Base-by-base conservation (phyloP, 305 asterid genomes). In the Stenogyne calaminthoides region DNA sequence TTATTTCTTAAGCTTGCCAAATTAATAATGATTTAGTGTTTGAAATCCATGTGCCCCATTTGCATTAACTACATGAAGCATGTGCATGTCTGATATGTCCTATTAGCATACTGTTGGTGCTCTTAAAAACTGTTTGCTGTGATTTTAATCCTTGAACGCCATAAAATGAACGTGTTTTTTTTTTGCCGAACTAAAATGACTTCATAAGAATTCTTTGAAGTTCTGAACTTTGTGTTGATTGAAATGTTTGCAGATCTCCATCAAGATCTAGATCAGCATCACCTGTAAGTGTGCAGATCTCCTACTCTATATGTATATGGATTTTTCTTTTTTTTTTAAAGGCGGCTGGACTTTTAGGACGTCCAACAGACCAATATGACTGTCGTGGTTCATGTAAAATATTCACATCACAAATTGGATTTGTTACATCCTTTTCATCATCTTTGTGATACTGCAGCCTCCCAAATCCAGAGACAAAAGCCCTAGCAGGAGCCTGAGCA, bases 211-310 rank as follows among this genome's bases (percentile, higher is more conserved):
- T n/a, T 29, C 11, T 36, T 7, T 44, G 6, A 11, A 12, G 27
- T 62, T 77, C 47, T 84, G 71, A 70, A 72, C 68, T 15, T 79
- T 47, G 62, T 70, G 72, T 66, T 78, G 69, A 60, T 69, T 36
- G 66, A 67, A 67, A 60, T 12, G 78, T 79, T 74, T 83, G 87
- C 89, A 90, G 95, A 77, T 90, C 88, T 64, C 80, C 60, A 4
- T 77, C 86, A 69, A 79, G 74, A 80, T 81, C 85, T 57, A 75
- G 78, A 75, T 83, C 83, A 37, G 80, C 69, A 52, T 77, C 83
- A 46, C 70, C 88, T 42, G 95, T 88, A 84, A 80, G 92, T 84
- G 54, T 19, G 60, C 10, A 57, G 9, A 56, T 57, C 46, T 51
- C n/a, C 20, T 25, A 9, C 20, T 9, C 42, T 37, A 37, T 37